Conservation (phyloP, 2,329 filamentous ascomycete genomes). For the Camillea tinctor region DNA sequence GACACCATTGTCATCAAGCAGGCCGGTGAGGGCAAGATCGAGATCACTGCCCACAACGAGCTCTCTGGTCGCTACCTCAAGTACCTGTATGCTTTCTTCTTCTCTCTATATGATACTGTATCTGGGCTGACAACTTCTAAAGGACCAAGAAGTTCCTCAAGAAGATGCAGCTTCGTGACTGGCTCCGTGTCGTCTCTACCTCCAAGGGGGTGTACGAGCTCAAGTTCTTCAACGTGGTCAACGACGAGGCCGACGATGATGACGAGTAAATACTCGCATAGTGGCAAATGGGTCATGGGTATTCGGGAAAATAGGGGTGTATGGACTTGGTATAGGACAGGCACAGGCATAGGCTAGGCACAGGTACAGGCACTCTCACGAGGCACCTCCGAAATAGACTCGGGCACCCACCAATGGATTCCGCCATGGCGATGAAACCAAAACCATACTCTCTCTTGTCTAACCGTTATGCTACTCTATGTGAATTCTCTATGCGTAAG, state of each 20-base stretch:
- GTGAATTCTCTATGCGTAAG: constrained; percentile 1
- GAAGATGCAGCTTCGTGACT: constrained; percentile 99
- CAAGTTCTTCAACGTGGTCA: constrained; percentile 99
- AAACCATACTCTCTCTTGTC: not conserved
- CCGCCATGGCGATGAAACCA: constrained; percentile 7
- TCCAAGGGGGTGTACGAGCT: constrained; percentile 98
- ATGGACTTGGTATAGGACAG: constrained; percentile 20
- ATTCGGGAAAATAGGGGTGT: constrained; percentile 11
- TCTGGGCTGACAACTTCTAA: constrained; percentile 4
- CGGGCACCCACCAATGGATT: constrained; percentile 19
- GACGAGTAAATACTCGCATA: constrained; percentile 73
- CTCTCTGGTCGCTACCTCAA: constrained; percentile 99
- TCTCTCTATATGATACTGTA: not conserved
- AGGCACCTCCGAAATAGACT: constrained; percentile 23
- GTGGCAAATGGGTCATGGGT: constrained; percentile 6
- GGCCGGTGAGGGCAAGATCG: constrained; percentile 94
- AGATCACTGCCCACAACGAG: constrained; percentile 95
- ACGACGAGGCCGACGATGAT: constrained; percentile 96
- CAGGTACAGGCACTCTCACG: constrained; percentile 17
- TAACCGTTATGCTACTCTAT: constrained; percentile 1
- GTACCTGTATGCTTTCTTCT: constrained; percentile 77
- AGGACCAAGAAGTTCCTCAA: constrained; percentile 99
- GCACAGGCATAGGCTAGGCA: constrained; percentile 15
- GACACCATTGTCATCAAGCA: constrained; percentile 88
- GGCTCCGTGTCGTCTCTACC: constrained; percentile 98